phyloP scores from a whole-genome alignment of 1,139 yeast species.

The Hansenula sp. region DNA sequence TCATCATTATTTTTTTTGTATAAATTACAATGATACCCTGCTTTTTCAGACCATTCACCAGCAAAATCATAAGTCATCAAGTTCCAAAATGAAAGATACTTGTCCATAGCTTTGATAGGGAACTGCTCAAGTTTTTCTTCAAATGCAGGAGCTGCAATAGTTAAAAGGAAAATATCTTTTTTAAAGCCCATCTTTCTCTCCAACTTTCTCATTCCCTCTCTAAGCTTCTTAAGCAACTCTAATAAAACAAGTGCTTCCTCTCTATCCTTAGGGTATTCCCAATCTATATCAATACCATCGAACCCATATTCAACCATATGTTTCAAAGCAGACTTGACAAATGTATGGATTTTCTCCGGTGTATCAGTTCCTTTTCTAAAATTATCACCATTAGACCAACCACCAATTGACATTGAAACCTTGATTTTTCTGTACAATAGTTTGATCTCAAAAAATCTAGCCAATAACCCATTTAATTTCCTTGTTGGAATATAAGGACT shows the following conservation, averaged over 20 bases:
- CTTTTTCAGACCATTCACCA: slow-evolving; percentile 67
- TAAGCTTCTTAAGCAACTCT: slow-evolving; percentile 38
- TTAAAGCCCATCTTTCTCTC: slow-evolving; percentile 25
- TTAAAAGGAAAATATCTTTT: slow-evolving; percentile 40
- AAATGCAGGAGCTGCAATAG: slow-evolving; percentile 78
- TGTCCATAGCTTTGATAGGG: slow-evolving; percentile 49
- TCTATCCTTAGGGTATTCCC: slow-evolving; percentile 75
- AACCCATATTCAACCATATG: slow-evolving; percentile 55
- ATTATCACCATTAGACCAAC: slow-evolving; percentile 64
- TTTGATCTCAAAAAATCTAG: slow-evolving; percentile 20
- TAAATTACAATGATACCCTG: slow-evolving; percentile 71
- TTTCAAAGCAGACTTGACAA: slow-evolving; percentile 46
- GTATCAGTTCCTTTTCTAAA: slow-evolving; percentile 45
- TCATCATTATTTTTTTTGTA: slow-evolving; percentile 39
- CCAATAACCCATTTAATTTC: slow-evolving; percentile 13
- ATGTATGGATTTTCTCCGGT: slow-evolving; percentile 34
- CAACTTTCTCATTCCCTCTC: slow-evolving; percentile 35
- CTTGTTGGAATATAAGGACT: slow-evolving; percentile 6
- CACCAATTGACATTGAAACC: slow-evolving; percentile 77
- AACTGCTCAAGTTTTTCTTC: slow-evolving; percentile 38
- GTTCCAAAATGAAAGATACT: slow-evolving; percentile 65
- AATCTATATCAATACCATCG: slow-evolving; percentile 91
- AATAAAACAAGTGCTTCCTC: slow-evolving; percentile 45
- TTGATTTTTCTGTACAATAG: slow-evolving; percentile 44
- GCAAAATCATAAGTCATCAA: slow-evolving; percentile 87